phyloP scores from a whole-genome alignment of 768 basidiomycete species.

The Termitomyces sp. region DNA sequence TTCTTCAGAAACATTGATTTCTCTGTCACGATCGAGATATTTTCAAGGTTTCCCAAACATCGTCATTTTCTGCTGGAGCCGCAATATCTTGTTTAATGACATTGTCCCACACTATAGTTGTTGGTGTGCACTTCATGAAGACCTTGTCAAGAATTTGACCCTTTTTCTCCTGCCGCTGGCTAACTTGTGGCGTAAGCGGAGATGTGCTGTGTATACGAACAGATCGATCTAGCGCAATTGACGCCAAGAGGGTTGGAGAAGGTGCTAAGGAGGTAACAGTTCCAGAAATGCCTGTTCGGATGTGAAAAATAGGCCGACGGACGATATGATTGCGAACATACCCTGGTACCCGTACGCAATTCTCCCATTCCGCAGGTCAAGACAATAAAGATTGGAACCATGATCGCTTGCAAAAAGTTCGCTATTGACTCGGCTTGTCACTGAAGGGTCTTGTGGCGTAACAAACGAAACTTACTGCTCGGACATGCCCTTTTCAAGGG shows the following conservation, averaged over 20 bases:
- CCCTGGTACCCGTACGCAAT: constrained; percentile 67
- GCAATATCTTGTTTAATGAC: constrained; percentile 10
- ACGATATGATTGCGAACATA: constrained; percentile 15
- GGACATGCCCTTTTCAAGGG: constrained; percentile 50
- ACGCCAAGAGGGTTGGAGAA: constrained; percentile 49
- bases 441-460: not conserved
- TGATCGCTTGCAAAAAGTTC: constrained; percentile 68
- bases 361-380: constrained; percentile 68
- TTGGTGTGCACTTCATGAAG: constrained; percentile 60
- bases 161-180: constrained; percentile 49
- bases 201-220: constrained; percentile 62
- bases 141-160: constrained; percentile 60
- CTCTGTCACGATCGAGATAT: constrained; percentile 31
- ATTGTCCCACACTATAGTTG: constrained; percentile 60
- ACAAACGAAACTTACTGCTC: constrained; percentile 51
- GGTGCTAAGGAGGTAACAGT: constrained; percentile 61
- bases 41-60: constrained; percentile 67
- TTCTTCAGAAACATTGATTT: constrained; percentile 16
- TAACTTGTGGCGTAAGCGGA: constrained; percentile 41
- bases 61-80: constrained; percentile 39
- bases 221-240: constrained; percentile 65
- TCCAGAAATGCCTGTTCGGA: constrained; percentile 59
- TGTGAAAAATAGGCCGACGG: not conserved
- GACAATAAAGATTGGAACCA: constrained; percentile 54
- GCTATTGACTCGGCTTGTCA: constrained; percentile 29